Percentiles rank a stretch among this genome's conserved stretches.
Evolutionary conservation across 345 rosid genomes (phyloP).

Genomic region (Eucalyptus marginata): DNA sequence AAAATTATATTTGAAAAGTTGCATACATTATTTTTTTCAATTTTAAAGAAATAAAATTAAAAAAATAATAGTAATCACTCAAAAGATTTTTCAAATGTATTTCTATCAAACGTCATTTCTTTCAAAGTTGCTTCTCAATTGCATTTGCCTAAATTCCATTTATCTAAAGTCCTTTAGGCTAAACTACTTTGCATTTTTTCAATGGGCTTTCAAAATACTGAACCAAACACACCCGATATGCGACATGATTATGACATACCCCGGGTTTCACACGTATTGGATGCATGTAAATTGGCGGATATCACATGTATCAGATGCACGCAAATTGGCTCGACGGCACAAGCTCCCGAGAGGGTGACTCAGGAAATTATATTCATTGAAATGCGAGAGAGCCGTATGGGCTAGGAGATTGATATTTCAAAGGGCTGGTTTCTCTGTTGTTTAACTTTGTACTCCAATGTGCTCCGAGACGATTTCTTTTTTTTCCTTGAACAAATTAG

Average conservation of each 20-base stretch:
- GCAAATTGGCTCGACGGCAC: neutral
- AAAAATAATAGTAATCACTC: too few relatives aligned
- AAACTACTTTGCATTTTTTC: accelerated
- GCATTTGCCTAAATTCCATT: too few relatives aligned
- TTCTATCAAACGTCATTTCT: too few relatives aligned
- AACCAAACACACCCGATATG: accelerated
- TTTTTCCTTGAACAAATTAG: neutral
- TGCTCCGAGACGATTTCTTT: neutral
- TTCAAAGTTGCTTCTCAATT: too few relatives aligned
- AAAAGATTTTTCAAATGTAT: too few relatives aligned
- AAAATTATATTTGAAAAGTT: too few relatives aligned
- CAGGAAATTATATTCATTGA: neutral
- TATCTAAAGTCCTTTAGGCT: accelerated
- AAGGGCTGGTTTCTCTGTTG: neutral
- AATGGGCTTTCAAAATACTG: accelerated
- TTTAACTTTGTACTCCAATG: neutral
- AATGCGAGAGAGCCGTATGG: neutral
- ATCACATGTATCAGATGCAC: neutral
- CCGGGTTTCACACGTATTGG: too few relatives aligned
- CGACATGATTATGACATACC: too few relatives aligned
- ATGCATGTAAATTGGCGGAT: neutral
- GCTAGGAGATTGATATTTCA: neutral
- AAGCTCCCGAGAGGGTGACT: neutral
- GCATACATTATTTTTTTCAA: too few relatives aligned
- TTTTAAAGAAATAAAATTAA: too few relatives aligned